A percentile compares a stretch with the other conserved stretches of the same genome.
These are phyloP conservation scores for Ambrosia hybrid DNA, from an alignment of 140 eudicot genomes.

Conservation along the genomic window DNA sequence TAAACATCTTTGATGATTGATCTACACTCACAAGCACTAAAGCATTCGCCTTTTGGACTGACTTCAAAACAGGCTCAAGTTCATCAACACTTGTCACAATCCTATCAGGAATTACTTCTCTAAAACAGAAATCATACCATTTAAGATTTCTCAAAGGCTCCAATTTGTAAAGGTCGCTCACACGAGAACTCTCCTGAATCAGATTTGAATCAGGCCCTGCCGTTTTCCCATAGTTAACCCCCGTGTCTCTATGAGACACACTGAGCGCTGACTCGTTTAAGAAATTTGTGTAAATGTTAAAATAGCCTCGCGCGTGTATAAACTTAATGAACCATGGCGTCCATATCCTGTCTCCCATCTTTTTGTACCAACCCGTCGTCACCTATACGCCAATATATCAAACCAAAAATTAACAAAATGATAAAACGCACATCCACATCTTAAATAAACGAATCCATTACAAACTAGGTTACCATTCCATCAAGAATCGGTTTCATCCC, in stretches of 20 bases:
- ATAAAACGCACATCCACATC: not conserved
- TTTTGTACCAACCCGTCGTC: constrained; percentile 92
- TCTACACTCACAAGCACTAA: constrained; percentile 54
- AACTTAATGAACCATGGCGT: constrained; percentile 97
- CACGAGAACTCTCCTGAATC: constrained; percentile 49
- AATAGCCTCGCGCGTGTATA: constrained; percentile 77
- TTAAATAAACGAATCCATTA: not conserved
- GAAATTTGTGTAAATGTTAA: constrained; percentile 81
- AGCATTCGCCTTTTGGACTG: constrained; percentile 51
- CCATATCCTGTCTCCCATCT: constrained; percentile 90
- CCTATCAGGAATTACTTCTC: constrained; percentile 64
- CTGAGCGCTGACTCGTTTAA: constrained; percentile 76
- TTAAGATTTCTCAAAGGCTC: constrained; percentile 65
- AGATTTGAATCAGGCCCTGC: constrained; percentile 91
- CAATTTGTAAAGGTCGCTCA: constrained; percentile 41
- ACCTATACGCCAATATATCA: constrained; percentile 46
- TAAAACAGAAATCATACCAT: constrained; percentile 93
- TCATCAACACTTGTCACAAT: constrained; percentile 50
- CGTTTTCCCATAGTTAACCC: constrained; percentile 90
- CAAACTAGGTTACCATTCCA: constrained; percentile 76
- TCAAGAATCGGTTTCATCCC: constrained; percentile 77
- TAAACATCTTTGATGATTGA: constrained; percentile 39
- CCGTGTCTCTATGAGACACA: constrained; percentile 86
- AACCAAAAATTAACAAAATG: constrained; percentile 6
- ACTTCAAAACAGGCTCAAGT: constrained; percentile 44